phyloP scores from a whole-genome alignment of 257 asterid genomes.

The Linderniella brevidens region DNA sequence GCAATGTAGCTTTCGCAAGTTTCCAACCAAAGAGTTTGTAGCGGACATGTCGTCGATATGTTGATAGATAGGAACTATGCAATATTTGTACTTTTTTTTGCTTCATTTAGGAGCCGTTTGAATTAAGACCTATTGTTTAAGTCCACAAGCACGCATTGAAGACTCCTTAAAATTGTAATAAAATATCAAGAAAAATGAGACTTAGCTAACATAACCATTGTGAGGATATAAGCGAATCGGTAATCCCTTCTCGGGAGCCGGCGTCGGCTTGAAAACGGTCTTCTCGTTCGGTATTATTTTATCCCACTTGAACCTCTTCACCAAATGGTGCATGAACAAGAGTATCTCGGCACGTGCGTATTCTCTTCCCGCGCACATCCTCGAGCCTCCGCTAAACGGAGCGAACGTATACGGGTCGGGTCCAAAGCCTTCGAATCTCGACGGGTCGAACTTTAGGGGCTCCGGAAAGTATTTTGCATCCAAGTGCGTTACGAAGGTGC shows the following conservation, averaged over 20 bases:
- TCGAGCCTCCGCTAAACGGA: slow-evolving; percentile 12
- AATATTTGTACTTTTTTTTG: no score
- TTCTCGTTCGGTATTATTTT: slow-evolving; percentile 9
- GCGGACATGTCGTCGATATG: no score
- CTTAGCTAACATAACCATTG: neutral
- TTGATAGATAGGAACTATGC: no score
- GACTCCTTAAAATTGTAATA: no score
- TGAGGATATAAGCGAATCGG: slow-evolving; percentile 9
- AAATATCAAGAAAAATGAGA: no score
- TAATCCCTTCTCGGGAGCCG: slow-evolving; percentile 8
- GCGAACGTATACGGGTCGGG: slow-evolving; percentile 10
- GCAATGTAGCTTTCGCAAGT: no score
- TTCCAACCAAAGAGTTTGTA: no score
- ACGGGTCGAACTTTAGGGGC: slow-evolving; percentile 10
- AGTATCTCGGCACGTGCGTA: slow-evolving; percentile 7
- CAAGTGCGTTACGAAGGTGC: slow-evolving; percentile 4
- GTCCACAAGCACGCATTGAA: no score
- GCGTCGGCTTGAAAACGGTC: slow-evolving; percentile 2
- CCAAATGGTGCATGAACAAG: slow-evolving; percentile 9
- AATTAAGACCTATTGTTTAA: no score
- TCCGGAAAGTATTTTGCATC: slow-evolving; percentile 7
- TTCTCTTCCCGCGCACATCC: slow-evolving; percentile 13
- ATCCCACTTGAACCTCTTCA: slow-evolving; percentile 9
- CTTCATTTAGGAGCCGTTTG: no score
- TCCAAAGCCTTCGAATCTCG: slow-evolving; percentile 11